These are phyloP conservation scores for Fraxinus paxiana DNA, from an alignment of 305 asterid genomes.

Conservation along the genomic window DNA sequence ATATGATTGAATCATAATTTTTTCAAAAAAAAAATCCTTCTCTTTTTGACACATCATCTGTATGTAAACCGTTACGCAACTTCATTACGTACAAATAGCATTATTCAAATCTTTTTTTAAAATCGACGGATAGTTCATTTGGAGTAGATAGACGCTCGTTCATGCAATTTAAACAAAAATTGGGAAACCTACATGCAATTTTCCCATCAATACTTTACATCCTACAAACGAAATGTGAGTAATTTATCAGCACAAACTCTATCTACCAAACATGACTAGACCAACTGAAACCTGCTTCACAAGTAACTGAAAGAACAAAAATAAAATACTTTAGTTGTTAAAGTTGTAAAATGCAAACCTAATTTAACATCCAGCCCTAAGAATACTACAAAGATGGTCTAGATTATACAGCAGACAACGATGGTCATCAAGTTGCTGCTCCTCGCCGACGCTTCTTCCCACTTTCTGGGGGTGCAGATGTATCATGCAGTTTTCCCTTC, in stretches of 20 bases:
- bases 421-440: not conserved
- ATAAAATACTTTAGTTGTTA: not conserved
- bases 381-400: conserved; percentile 16
- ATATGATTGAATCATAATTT: too few relatives aligned
- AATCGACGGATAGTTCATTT: not conserved
- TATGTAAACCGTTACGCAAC: not conserved
- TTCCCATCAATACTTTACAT: not conserved
- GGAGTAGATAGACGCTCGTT: not conserved
- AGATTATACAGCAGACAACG: conserved; percentile 9
- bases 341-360: conserved; percentile 20
- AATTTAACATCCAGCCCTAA: conserved; percentile 28
- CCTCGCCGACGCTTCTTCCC: conserved; percentile 65
- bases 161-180: not conserved
- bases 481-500: conserved; percentile 46
- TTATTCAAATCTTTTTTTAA: not conserved
- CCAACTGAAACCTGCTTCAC: conserved; percentile 13
- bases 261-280: conserved; percentile 17
- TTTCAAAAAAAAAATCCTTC: not conserved
- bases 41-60: not conserved
- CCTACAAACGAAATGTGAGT: not conserved
- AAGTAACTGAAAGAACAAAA: not conserved
- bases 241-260: conserved; percentile 14
- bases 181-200: not conserved
- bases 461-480: conserved; percentile 42
- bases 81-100: not conserved